Evolutionary conservation across 2,329 filamentous ascomycete genomes (phyloP).

Genomic region (Ophiostoma angusticollis): DNA sequence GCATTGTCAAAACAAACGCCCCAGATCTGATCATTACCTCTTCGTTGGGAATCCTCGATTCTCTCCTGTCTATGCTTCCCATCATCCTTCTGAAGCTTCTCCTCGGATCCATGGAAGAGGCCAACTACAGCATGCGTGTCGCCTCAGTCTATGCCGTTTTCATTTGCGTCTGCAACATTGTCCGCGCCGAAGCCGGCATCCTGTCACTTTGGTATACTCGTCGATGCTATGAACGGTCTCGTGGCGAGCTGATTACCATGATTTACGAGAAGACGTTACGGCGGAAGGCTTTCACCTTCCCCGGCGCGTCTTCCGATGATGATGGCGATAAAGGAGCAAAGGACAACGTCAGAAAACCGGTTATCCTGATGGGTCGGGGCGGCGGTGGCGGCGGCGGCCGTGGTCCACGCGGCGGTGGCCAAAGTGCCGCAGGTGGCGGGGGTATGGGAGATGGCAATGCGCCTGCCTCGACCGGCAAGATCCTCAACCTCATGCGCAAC

Average conservation of each 20-base stretch:
- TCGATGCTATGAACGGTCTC: conserved; percentile 68
- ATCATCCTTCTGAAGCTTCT: conserved; percentile 63
- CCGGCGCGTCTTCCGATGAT: conserved; percentile 19
- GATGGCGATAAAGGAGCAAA: conserved; percentile 18
- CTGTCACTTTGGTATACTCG: conserved; percentile 72
- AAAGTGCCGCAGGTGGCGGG: conserved; percentile 6
- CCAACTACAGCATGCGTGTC: conserved; percentile 34
- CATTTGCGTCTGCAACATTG: conserved; percentile 45
- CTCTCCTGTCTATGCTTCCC: conserved; percentile 39
- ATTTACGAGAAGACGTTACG: conserved; percentile 40
- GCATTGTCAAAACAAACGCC: conserved; percentile 63
- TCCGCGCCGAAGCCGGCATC: conserved; percentile 52
- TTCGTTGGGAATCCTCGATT: conserved; percentile 49
- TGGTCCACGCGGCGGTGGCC: conserved; percentile 1
- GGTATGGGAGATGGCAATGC: conserved; percentile 19
- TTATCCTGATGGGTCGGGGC: background rate
- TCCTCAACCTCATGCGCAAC: conserved; percentile 72
- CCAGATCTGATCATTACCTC: conserved; percentile 62
- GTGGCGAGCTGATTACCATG: conserved; percentile 70
- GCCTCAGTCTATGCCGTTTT: conserved; percentile 54
- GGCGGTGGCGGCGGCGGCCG: conserved; percentile 1
- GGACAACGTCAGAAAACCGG: conserved; percentile 11
- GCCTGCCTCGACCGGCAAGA: conserved; percentile 76
- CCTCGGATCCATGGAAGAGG: conserved; percentile 50
- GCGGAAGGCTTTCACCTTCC: conserved; percentile 59